phyloP scores from a whole-genome alignment of 2,329 filamentous ascomycete species.

The Onygena corvina region DNA sequence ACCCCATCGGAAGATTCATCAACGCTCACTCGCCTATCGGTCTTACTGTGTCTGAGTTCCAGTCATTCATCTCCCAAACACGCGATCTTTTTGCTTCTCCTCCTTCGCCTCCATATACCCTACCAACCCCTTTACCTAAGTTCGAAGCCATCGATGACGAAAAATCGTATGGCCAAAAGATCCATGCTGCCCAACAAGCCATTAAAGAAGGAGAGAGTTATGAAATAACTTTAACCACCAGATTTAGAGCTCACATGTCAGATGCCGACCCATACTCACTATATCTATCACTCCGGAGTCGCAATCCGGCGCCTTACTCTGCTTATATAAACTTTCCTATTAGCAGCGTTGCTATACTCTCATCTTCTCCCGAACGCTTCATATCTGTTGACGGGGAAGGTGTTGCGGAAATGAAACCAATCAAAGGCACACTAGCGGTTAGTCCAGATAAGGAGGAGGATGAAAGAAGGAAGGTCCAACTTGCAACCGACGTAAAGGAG shows the following conservation, averaged over 20 bases:
- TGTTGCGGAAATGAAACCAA: constrained; percentile 59
- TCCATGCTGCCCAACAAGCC: constrained; percentile 56
- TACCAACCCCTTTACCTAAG: constrained; percentile 10
- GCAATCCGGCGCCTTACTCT: constrained; percentile 74
- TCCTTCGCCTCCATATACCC: constrained; percentile 2
- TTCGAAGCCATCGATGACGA: constrained; percentile 20
- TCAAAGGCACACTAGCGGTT: constrained; percentile 94
- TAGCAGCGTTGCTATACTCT: constrained; percentile 53
- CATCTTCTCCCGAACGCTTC: constrained; percentile 82
- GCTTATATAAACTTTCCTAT: constrained; percentile 62
- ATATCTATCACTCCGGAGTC: constrained; percentile 55
- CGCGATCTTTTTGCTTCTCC: constrained; percentile 7
- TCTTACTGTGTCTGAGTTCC: constrained; percentile 10
- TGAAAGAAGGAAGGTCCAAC: constrained; percentile 48
- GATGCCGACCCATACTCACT: constrained; percentile 29
- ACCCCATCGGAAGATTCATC: constrained; percentile 38
- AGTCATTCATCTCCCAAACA: constrained; percentile 4
- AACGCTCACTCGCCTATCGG: constrained; percentile 19
- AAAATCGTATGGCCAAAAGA: constrained; percentile 51
- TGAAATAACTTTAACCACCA: constrained; percentile 70
- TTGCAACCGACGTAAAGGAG: constrained; percentile 75
- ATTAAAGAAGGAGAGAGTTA: constrained; percentile 72
- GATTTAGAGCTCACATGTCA: constrained; percentile 49
- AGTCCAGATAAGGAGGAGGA: constrained; percentile 53
- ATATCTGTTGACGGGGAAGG: constrained; percentile 50